These are phyloP conservation scores for Fusarium goolgardi DNA, from an alignment of 2,329 filamentous ascomycete genomes.

Conservation along the genomic window DNA sequence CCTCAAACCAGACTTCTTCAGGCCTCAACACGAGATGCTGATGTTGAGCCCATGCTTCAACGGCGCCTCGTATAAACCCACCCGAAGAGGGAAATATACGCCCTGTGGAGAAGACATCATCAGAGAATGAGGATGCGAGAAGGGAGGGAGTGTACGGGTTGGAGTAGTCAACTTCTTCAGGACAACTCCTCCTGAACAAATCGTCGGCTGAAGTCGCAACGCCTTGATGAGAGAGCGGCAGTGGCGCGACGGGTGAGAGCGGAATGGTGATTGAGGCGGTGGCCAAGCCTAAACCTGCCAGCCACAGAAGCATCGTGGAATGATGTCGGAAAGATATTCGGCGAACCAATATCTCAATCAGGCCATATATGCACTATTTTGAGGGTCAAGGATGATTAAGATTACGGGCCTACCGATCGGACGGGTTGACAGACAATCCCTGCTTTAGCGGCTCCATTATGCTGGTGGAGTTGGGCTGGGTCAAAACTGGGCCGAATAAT, in stretches of 20 bases:
- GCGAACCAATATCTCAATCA: background rate
- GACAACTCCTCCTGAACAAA: constrained; percentile 50
- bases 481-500: constrained; percentile 3
- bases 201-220: constrained; percentile 47
- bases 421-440: constrained; percentile 6
- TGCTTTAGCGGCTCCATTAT: constrained; percentile 7
- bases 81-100: constrained; percentile 50
- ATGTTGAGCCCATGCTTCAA: constrained; percentile 62
- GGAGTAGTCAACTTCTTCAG: constrained; percentile 46
- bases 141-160: constrained; percentile 44
- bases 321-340: constrained; percentile 10
- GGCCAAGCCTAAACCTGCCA: constrained; percentile 23
- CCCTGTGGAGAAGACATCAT: constrained; percentile 25
- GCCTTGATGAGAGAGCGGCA: constrained; percentile 41
- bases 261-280: constrained; percentile 44
- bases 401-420: constrained; percentile 30
- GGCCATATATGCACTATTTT: background rate
- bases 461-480: background rate
- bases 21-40: constrained; percentile 63
- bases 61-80: constrained; percentile 58
- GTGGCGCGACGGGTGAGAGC: constrained; percentile 45
- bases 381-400: constrained; percentile 6
- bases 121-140: constrained; percentile 48
- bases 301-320: constrained; percentile 23
- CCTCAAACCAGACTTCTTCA: constrained; percentile 67